These are phyloP conservation scores for Rhizopogon sp. DNA, from an alignment of 768 basidiomycete species.

Conservation along the genomic window DNA sequence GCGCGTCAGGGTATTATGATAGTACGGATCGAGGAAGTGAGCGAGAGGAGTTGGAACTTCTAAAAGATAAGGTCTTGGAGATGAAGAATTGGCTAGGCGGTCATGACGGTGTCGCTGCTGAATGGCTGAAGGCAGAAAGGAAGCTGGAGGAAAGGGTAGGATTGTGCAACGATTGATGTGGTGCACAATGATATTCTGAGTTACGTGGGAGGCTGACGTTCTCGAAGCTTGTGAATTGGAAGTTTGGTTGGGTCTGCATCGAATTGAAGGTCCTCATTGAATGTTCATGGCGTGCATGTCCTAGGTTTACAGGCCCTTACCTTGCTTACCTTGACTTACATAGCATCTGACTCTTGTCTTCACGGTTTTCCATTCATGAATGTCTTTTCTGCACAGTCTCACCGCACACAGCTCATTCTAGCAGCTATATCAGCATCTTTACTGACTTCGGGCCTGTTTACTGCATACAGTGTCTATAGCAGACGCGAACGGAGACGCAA, in stretches of 20 bases:
- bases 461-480: constrained; percentile 48
- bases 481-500: constrained; percentile 45
- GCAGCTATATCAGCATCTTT: constrained; percentile 63
- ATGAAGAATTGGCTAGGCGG: constrained; percentile 10
- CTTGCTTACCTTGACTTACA: background rate
- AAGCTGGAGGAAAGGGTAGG: constrained; percentile 1
- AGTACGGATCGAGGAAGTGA: constrained; percentile 12
- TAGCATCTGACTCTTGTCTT: background rate
- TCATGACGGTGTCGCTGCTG: constrained; percentile 3
- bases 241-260: too few species aligned
- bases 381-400: constrained; percentile 35
- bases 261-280: too few species aligned
- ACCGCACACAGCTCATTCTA: constrained; percentile 59
- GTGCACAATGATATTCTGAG: too few species aligned
- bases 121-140: constrained; percentile 14
- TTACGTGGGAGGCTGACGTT: too few species aligned
- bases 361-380: constrained; percentile 13
- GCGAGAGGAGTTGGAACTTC: constrained; percentile 12
- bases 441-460: constrained; percentile 54
- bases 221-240: too few species aligned
- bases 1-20: constrained; percentile 15
- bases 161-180: background rate
- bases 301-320: background rate
- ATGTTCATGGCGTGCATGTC: too few species aligned
- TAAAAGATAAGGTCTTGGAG: constrained; percentile 9